phyloP scores from a whole-genome alignment of 2,329 filamentous ascomycete species.

The Exophiala lecanii-corni region DNA sequence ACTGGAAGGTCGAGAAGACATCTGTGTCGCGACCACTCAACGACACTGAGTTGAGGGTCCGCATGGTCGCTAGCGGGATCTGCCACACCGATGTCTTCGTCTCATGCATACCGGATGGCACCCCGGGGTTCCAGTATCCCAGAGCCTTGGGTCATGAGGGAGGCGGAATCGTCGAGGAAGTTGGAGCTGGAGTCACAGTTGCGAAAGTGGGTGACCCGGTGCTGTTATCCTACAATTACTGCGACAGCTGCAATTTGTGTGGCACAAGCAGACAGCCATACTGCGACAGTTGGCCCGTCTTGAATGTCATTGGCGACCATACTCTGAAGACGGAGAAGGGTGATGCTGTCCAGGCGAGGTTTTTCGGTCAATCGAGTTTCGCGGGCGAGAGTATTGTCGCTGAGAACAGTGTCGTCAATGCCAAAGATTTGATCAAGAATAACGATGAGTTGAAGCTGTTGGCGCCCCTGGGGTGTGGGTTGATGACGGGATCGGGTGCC shows the following conservation, averaged over 20 bases:
- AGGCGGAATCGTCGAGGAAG: slow-evolving; percentile 47
- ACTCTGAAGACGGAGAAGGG: slow-evolving; percentile 17
- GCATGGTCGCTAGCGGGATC: slow-evolving; percentile 51
- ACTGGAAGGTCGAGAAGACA: slow-evolving; percentile 13
- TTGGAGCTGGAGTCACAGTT: slow-evolving; percentile 39
- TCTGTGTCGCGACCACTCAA: slow-evolving; percentile 6
- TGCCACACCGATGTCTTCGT: slow-evolving; percentile 53
- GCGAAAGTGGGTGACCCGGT: slow-evolving; percentile 45
- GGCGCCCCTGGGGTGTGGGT: slow-evolving; percentile 32
- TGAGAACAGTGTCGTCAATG: slow-evolving; percentile 28
- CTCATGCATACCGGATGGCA: slow-evolving; percentile 34
- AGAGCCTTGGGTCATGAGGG: slow-evolving; percentile 53
- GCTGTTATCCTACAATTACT: slow-evolving; percentile 46
- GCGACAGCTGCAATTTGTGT: slow-evolving; percentile 46
- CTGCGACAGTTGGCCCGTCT: slow-evolving; percentile 45
- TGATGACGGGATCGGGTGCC: slow-evolving; percentile 38
- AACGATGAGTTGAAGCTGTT: slow-evolving; percentile 26
- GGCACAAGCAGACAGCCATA: slow-evolving; percentile 43
- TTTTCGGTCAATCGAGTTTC: slow-evolving; percentile 39
- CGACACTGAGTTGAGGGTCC: slow-evolving; percentile 47
- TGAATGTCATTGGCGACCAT: slow-evolving; percentile 38
- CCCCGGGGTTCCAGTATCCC: slow-evolving; percentile 41
- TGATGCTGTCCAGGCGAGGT: slow-evolving; percentile 32
- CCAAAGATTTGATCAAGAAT: slow-evolving; percentile 15
- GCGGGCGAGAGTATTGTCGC: slow-evolving; percentile 30